These are phyloP conservation scores for Boechera stricta DNA, from an alignment of 345 rosid species.

Conservation along the genomic window DNA sequence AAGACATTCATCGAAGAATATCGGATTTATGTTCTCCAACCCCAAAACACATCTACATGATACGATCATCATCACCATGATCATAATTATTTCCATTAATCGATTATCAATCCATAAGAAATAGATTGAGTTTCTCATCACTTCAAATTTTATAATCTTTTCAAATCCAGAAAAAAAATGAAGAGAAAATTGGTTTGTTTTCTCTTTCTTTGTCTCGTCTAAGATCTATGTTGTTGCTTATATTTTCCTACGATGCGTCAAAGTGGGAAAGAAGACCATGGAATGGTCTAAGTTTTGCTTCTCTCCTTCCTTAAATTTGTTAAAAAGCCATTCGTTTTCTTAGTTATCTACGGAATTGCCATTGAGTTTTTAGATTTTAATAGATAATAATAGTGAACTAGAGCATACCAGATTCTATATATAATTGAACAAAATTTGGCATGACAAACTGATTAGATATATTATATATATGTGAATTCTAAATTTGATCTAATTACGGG, in stretches of 20 bases:
- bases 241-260: slow-evolving; percentile 37
- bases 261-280: slow-evolving; percentile 45
- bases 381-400: background rate
- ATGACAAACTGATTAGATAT: background rate
- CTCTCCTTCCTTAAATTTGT: background rate
- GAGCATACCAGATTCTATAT: background rate
- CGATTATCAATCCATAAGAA: background rate
- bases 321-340: background rate
- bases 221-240: slow-evolving; percentile 28
- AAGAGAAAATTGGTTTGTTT: slow-evolving; percentile 5
- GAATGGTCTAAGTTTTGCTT: slow-evolving; percentile 38
- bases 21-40: slow-evolving; percentile 40
- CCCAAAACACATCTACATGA: slow-evolving; percentile 36
- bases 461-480: too few species aligned
- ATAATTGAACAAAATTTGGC: background rate
- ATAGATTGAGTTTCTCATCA: slow-evolving; percentile 33
- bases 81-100: background rate
- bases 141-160: background rate
- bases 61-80: background rate
- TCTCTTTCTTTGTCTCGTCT: slow-evolving; percentile 34
- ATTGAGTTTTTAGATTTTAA: background rate
- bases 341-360: slow-evolving; percentile 28
- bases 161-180: background rate
- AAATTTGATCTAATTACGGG: too few species aligned
- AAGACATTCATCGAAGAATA: slow-evolving; percentile 78